A percentile compares a stretch with the other conserved stretches of the same genome.
These are phyloP conservation scores for Backusella australiensis DNA, from an alignment of 192 early-diverging fungal genomes.

Conservation along the genomic window DNA sequence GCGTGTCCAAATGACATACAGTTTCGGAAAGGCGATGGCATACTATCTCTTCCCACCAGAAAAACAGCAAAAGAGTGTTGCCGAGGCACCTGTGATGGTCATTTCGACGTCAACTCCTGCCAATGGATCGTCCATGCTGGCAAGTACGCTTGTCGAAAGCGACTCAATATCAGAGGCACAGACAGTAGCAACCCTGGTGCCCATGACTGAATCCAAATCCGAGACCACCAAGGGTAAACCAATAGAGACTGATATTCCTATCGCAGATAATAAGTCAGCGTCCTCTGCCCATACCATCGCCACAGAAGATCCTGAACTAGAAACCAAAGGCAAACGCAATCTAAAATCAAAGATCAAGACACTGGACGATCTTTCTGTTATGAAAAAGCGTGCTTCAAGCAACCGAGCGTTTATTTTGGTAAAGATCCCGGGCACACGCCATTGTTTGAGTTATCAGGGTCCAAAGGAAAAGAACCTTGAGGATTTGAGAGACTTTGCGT, in stretches of 20 bases:
- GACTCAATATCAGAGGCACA: not conserved
- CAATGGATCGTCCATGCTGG: not conserved
- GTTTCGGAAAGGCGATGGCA: conserved; percentile 78
- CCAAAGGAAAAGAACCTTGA: conserved; percentile 76
- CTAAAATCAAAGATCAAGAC: conserved; percentile 22
- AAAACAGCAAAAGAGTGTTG: conserved; percentile 23
- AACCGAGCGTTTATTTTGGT: conserved; percentile 91
- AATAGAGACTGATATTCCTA: not conserved
- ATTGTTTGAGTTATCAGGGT: conserved; percentile 85
- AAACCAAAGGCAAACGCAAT: conserved; percentile 7
- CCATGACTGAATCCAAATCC: not conserved
- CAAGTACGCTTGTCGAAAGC: not conserved
- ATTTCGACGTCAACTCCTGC: not conserved
- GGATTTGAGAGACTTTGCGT: conserved; percentile 72
- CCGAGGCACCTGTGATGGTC: not conserved
- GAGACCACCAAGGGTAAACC: not conserved
- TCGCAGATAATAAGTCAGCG: not conserved
- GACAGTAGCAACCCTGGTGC: not conserved
- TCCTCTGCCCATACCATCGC: not conserved
- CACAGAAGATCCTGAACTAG: not conserved
- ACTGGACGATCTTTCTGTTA: conserved; percentile 65
- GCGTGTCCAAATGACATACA: conserved; percentile 81
- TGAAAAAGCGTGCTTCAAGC: conserved; percentile 82
- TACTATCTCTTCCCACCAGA: conserved; percentile 79
- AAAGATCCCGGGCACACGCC: conserved; percentile 78